A percentile compares a stretch with the other conserved stretches of the same genome.
phyloP scores from a whole-genome alignment of 768 basidiomycete genomes.

The Boletus subcaerulescens region DNA sequence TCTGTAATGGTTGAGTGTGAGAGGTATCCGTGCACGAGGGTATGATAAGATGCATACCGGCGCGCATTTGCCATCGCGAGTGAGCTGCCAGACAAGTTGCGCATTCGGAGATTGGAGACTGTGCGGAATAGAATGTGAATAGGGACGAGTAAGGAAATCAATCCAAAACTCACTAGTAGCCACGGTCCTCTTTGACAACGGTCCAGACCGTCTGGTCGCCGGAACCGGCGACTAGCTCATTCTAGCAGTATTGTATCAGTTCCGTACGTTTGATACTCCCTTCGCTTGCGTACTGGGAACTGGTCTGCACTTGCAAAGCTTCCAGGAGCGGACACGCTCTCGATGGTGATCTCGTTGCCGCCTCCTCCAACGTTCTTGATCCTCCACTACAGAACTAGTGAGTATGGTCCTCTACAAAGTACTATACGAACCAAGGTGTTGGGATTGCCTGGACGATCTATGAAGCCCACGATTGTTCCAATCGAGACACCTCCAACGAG shows the following conservation, averaged over 20 bases:
- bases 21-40: not conserved
- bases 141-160: no score
- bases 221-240: no score
- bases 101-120: not conserved
- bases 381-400: no score
- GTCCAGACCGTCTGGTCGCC: not conserved
- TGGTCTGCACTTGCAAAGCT: no score
- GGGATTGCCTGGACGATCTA: not conserved
- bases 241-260: no score
- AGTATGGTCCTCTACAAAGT: no score
- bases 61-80: not conserved
- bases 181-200: not conserved
- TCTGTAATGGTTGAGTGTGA: not conserved
- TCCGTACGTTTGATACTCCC: no score
- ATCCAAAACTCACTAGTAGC: not conserved
- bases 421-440: no score
- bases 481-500: not conserved
- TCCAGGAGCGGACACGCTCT: no score
- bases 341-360: no score
- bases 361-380: no score
- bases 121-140: not conserved
- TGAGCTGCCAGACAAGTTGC: not conserved
- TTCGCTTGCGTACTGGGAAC: no score
- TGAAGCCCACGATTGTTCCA: not conserved
- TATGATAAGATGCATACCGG: not conserved